Conservation (phyloP, 2,329 filamentous ascomycete species). For the Colletotrichum siamense region DNA sequence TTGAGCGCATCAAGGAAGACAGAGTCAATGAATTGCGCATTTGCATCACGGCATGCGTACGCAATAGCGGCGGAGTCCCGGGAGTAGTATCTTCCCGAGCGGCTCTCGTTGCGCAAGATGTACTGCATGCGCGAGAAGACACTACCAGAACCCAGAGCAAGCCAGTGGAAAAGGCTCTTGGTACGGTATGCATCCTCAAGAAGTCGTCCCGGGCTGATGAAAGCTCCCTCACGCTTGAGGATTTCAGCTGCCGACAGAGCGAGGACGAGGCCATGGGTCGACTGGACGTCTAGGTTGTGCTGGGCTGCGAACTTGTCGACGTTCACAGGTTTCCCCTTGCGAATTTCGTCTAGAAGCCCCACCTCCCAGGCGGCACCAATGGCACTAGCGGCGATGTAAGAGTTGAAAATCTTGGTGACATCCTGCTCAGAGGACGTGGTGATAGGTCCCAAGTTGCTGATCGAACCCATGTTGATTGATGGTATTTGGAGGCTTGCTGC, state of each 20-base stretch:
- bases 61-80: constrained; percentile 21
- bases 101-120: constrained; percentile 16
- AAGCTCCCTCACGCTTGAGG: neutral
- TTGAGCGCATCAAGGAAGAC: neutral
- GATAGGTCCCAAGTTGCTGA: neutral
- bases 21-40: neutral
- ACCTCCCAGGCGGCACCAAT: constrained; percentile 14
- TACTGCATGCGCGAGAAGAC: neutral
- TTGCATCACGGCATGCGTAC: neutral
- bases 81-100: neutral
- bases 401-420: constrained; percentile 10
- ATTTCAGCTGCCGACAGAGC: neutral
- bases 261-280: neutral
- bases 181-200: neutral
- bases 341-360: constrained; percentile 8
- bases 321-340: constrained; percentile 21
- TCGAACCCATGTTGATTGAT: neutral
- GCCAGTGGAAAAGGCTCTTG: neutral
- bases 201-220: neutral
- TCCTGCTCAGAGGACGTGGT: neutral
- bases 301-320: constrained; percentile 19
- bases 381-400: constrained; percentile 6
- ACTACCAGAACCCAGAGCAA: neutral
- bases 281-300: neutral
- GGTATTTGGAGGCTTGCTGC: neutral